phyloP scores from a whole-genome alignment of 306 rosid species.

The Argentina anserina region DNA sequence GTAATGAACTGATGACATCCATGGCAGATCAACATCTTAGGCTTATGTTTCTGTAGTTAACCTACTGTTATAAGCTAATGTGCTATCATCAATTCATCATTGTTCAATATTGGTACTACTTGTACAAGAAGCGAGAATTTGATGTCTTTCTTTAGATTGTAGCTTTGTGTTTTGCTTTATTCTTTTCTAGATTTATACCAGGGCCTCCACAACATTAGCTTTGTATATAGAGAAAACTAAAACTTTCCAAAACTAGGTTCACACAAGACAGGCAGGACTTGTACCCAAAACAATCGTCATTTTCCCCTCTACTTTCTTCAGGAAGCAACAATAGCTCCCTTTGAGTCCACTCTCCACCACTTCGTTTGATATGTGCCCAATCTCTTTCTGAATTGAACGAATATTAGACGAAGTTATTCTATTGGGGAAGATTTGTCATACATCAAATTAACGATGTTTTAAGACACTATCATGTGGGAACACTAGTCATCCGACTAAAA shows the following conservation, averaged over 20 bases:
- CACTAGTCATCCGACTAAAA: neutral
- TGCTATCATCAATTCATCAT: constrained; percentile 4
- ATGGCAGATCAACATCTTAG: constrained; percentile 22
- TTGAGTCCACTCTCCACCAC: neutral
- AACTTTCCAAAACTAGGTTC: neutral
- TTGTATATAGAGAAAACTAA: constrained; percentile 14
- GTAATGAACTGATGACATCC: constrained; percentile 25
- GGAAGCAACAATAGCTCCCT: neutral
- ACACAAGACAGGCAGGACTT: neutral
- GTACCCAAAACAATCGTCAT: too few relatives aligned
- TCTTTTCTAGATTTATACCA: constrained; percentile 33
- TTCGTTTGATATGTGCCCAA: neutral
- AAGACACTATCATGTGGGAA: neutral
- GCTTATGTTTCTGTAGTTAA: neutral
- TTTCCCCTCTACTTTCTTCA: neutral
- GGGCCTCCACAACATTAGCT: constrained; percentile 14
- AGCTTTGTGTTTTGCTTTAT: constrained; percentile 24
- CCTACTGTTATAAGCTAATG: neutral
- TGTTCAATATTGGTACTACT: constrained; percentile 10
- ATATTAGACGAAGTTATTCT: neutral
- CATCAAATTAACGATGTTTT: too few relatives aligned
- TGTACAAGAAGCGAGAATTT: constrained; percentile 25
- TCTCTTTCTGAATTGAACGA: neutral
- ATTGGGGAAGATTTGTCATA: neutral
- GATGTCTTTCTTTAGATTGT: constrained; percentile 40